These are phyloP conservation scores for Wallacemonas rigidus DNA, from an alignment of 208 protist species.

Conservation along the genomic window DNA sequence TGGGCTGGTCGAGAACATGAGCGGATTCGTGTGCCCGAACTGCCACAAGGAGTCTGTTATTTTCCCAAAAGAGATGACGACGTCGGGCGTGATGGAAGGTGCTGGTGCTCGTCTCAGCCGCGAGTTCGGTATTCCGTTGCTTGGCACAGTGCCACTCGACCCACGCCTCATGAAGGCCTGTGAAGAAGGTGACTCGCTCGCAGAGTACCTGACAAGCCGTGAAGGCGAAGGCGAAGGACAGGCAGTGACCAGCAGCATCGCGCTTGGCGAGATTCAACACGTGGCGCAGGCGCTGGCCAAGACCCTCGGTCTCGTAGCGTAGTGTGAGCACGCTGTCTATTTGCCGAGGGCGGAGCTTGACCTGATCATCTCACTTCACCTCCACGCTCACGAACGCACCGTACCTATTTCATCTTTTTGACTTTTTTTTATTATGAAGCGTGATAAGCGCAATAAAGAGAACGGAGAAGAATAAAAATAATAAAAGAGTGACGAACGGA, in stretches of 20 bases:
- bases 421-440: too few relatives aligned
- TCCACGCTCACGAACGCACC: too few relatives aligned
- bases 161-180: conserved; percentile 91
- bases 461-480: too few relatives aligned
- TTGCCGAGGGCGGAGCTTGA: too few relatives aligned
- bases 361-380: too few relatives aligned
- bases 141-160: conserved; percentile 89
- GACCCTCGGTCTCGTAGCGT: neutral
- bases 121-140: conserved; percentile 86
- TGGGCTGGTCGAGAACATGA: conserved; percentile 99
- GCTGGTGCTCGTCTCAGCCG: conserved; percentile 75
- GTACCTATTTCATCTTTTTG: too few relatives aligned
- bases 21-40: conserved; percentile 95
- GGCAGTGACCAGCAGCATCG: neutral
- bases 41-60: conserved; percentile 93
- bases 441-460: too few relatives aligned
- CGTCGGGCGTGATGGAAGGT: conserved; percentile 36
- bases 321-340: neutral
- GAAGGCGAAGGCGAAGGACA: neutral
- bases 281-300: conserved; percentile 4
- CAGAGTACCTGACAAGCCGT: conserved; percentile 34
- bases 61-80: conserved; percentile 70
- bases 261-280: conserved; percentile 7
- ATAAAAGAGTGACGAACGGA: too few relatives aligned
- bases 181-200: conserved; percentile 81